Percentiles rank a stretch among this genome's conserved stretches.
These are phyloP conservation scores for Paxillus ammoniavirescens DNA, from an alignment of 768 basidiomycete species.

Conservation along the genomic window DNA sequence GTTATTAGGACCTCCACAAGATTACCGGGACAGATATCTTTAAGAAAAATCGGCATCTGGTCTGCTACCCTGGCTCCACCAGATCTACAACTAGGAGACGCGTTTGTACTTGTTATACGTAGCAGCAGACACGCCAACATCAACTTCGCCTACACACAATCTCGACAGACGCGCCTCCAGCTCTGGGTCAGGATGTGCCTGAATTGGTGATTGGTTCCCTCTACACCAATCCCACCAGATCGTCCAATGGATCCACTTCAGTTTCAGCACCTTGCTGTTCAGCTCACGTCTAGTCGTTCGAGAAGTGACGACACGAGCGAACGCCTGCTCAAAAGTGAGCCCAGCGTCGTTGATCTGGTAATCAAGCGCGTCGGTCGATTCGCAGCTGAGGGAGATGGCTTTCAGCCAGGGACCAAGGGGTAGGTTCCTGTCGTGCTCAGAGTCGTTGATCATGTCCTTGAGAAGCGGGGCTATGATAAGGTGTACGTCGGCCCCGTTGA, in stretches of 20 bases:
- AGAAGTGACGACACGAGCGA: conserved; percentile 21
- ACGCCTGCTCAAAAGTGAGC: conserved; percentile 28
- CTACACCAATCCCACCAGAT: conserved; percentile 30
- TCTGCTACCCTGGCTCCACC: too few relatives aligned
- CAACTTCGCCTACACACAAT: conserved; percentile 24
- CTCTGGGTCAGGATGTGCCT: conserved; percentile 19
- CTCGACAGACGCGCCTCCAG: conserved; percentile 22
- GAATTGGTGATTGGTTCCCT: conserved; percentile 15
- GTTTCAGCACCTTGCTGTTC: conserved; percentile 23
- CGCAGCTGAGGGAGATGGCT: conserved; percentile 30
- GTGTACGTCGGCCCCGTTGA: conserved; percentile 27
- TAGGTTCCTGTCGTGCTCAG: conserved; percentile 12
- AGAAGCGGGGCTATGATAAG: conserved; percentile 17
- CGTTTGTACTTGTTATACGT: conserved; percentile 33
- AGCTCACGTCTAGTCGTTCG: conserved; percentile 24
- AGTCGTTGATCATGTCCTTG: conserved; percentile 21
- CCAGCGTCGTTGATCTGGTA: conserved; percentile 19
- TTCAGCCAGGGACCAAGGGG: conserved; percentile 30
- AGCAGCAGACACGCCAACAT: conserved; percentile 29
- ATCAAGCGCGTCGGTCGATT: conserved; percentile 24
- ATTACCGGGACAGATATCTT: not conserved
- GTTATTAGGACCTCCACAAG: conserved; percentile 3
- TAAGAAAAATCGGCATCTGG: too few relatives aligned
- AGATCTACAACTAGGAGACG: conserved; percentile 16
- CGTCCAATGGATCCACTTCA: conserved; percentile 33